phyloP scores from a whole-genome alignment of 2,329 filamentous ascomycete genomes.

The Fusarium abutilonis region DNA sequence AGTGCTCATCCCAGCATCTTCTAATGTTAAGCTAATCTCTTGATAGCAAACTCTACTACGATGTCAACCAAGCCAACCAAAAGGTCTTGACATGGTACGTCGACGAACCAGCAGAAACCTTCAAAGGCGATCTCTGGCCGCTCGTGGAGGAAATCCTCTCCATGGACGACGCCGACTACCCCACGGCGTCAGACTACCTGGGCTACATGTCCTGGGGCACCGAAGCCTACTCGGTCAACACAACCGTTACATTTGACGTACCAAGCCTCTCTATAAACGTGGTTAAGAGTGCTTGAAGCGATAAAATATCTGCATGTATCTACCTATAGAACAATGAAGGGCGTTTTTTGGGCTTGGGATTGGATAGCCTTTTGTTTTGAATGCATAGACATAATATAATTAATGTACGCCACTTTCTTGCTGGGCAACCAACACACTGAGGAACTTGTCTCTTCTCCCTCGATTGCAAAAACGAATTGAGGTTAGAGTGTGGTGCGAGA shows the following conservation, averaged over 20 bases:
- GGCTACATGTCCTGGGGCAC: constrained; percentile 63
- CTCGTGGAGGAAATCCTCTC: constrained; percentile 55
- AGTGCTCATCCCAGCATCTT: constrained; percentile 24
- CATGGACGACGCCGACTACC: constrained; percentile 49
- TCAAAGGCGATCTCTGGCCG: constrained; percentile 58
- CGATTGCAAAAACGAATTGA: constrained; percentile 6
- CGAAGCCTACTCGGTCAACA: constrained; percentile 57
- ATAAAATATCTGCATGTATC: constrained; percentile 16
- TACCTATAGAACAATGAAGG: constrained; percentile 38
- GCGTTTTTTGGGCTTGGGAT: constrained; percentile 5
- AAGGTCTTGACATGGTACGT: constrained; percentile 63
- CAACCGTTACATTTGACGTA: constrained; percentile 61
- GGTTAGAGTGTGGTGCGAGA: constrained; percentile 17
- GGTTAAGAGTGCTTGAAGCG: constrained; percentile 23
- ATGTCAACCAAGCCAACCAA: constrained; percentile 54
- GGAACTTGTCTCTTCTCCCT: constrained; percentile 3
- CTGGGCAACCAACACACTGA: constrained; percentile 7
- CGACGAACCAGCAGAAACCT: constrained; percentile 49
- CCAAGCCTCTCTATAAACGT: constrained; percentile 52
- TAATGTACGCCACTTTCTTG: constrained; percentile 7
- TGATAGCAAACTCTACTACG: constrained; percentile 54
- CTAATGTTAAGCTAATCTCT: constrained; percentile 11
- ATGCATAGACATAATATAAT: not conserved
- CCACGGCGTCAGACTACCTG: constrained; percentile 56
- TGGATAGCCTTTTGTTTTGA: constrained; percentile 13